These are phyloP conservation scores for Annulohypoxylon stygium DNA, from an alignment of 495 filamentous ascomycete genomes.

Conservation along the genomic window DNA sequence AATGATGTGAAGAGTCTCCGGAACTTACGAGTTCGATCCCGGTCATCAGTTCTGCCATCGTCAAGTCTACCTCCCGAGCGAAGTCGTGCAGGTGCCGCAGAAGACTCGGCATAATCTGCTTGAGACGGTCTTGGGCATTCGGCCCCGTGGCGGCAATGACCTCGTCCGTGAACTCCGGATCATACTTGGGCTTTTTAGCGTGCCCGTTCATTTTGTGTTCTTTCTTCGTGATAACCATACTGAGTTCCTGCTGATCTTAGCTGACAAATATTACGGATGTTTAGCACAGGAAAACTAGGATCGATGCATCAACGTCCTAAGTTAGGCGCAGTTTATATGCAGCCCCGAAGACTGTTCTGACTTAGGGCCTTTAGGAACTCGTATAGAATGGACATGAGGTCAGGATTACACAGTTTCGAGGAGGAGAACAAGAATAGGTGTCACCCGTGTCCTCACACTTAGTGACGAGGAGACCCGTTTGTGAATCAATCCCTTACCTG, in stretches of 20 bases:
- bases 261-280: not conserved
- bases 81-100: slow-evolving; percentile 71
- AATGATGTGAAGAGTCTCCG: not conserved
- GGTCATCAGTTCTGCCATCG: slow-evolving; percentile 65
- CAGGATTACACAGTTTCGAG: not conserved
- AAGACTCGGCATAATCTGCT: slow-evolving; percentile 66
- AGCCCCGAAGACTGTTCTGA: not conserved
- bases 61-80: slow-evolving; percentile 70
- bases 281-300: not conserved
- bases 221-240: slow-evolving; percentile 15
- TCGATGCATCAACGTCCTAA: not conserved
- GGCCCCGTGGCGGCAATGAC: slow-evolving; percentile 80
- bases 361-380: no score
- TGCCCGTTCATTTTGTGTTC: slow-evolving; percentile 4
- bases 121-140: slow-evolving; percentile 69
- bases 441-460: no score
- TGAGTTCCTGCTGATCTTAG: not conserved
- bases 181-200: slow-evolving; percentile 49
- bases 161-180: slow-evolving; percentile 74
- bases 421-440: no score
- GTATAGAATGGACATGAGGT: no score
- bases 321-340: not conserved
- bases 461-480: no score
- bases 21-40: slow-evolving; percentile 58
- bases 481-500: no score